A percentile compares a stretch with the other conserved stretches of the same genome.
phyloP scores from a whole-genome alignment of 495 filamentous ascomycete species.

The Aspergillus avenaceus region DNA sequence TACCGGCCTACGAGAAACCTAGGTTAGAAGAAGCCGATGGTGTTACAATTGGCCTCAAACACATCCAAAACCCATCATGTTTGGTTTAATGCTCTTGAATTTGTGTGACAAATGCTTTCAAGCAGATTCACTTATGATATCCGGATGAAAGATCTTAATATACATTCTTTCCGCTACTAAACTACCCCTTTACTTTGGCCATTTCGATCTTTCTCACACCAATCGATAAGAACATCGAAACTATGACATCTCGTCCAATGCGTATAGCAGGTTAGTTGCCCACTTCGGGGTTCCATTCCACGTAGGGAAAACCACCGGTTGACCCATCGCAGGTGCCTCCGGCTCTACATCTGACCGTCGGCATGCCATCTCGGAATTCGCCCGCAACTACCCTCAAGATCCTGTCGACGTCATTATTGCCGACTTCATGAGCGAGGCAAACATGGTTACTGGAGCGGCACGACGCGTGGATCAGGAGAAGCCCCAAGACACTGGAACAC shows the following conservation, averaged over 20 bases:
- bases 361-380: slow-evolving; percentile 51
- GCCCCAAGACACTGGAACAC: not conserved
- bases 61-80: too few species aligned
- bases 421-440: slow-evolving; percentile 56
- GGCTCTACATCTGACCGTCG: slow-evolving; percentile 55
- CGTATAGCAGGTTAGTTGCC: slow-evolving; percentile 18
- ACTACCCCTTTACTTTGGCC: not conserved
- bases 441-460: slow-evolving; percentile 45
- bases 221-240: not conserved
- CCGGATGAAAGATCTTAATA: too few species aligned
- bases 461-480: slow-evolving; percentile 34
- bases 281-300: not conserved
- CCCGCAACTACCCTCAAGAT: slow-evolving; percentile 42
- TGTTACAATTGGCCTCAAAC: too few species aligned
- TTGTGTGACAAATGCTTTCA: too few species aligned
- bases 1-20: too few species aligned
- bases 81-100: too few species aligned
- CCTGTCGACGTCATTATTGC: slow-evolving; percentile 54
- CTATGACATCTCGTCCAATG: slow-evolving; percentile 18
- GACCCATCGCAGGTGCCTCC: slow-evolving; percentile 31
- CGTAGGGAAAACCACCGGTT: not conserved
- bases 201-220: not conserved
- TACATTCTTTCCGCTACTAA: not conserved
- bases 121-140: too few species aligned
- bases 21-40: too few species aligned